These are phyloP conservation scores for Martensiomyces pterosporus DNA, from an alignment of 192 early-diverging fungal genomes.

Conservation along the genomic window DNA sequence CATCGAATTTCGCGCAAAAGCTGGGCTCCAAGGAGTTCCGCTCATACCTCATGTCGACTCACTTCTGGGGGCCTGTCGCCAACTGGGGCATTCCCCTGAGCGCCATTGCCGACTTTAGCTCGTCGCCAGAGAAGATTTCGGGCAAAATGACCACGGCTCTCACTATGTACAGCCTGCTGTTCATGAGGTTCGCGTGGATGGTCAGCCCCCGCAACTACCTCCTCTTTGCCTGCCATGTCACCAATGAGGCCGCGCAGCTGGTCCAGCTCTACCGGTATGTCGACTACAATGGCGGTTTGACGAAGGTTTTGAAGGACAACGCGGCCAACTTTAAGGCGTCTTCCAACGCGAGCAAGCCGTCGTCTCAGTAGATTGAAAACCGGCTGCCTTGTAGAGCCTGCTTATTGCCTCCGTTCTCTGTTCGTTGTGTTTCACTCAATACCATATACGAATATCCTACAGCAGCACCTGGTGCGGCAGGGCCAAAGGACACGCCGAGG, in stretches of 20 bases:
- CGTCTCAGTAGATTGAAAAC: too few relatives aligned
- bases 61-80: slow-evolving; percentile 57
- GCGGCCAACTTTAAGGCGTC: slow-evolving; percentile 11
- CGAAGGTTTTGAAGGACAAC: slow-evolving; percentile 28
- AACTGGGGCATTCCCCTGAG: slow-evolving; percentile 96
- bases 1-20: slow-evolving; percentile 49
- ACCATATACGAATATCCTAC: too few relatives aligned
- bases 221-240: slow-evolving; percentile 89
- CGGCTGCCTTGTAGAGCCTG: too few relatives aligned
- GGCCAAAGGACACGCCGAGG: too few relatives aligned
- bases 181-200: slow-evolving; percentile 94
- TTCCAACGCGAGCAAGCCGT: too few relatives aligned
- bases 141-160: slow-evolving; percentile 93
- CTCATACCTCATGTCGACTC: slow-evolving; percentile 64
- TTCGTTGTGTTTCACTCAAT: too few relatives aligned
- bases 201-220: slow-evolving; percentile 88
- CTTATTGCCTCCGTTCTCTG: too few relatives aligned
- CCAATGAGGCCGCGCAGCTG: slow-evolving; percentile 88
- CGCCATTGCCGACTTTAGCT: slow-evolving; percentile 87
- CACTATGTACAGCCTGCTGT: slow-evolving; percentile 82
- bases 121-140: slow-evolving; percentile 86
- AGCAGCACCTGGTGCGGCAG: too few relatives aligned
- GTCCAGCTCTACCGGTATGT: slow-evolving; percentile 81
- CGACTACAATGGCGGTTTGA: slow-evolving; percentile 59
- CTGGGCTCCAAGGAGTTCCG: slow-evolving; percentile 61